These are phyloP conservation scores for Kitagawia praeruptora DNA, from an alignment of 129 eudicot genomes.

Conservation along the genomic window DNA sequence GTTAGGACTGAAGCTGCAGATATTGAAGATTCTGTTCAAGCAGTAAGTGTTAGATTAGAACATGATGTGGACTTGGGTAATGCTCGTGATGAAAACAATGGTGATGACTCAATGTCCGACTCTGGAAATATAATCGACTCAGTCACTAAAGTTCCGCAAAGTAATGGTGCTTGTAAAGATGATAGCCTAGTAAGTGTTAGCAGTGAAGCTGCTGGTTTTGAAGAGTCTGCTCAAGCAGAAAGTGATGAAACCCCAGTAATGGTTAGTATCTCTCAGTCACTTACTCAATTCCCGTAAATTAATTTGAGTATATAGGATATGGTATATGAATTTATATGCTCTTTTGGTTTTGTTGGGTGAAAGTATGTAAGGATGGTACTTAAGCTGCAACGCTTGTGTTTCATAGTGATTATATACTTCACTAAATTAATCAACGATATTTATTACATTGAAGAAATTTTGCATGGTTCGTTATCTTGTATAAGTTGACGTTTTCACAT, in stretches of 20 bases:
- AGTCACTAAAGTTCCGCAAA: constrained; percentile 9
- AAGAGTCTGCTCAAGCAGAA: constrained; percentile 22
- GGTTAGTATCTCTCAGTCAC: constrained; percentile 36
- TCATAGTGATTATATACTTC: background rate
- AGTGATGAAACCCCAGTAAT: constrained; percentile 13
- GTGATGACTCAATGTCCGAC: constrained; percentile 6
- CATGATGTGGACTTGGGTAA: constrained; percentile 14
- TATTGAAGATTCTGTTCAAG: background rate
- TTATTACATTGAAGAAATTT: background rate
- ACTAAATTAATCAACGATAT: background rate
- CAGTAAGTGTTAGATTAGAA: constrained; percentile 3
- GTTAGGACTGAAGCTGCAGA: background rate
- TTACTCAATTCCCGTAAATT: background rate
- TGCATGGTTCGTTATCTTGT: background rate
- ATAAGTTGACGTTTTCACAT: background rate
- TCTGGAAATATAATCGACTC: constrained; percentile 13
- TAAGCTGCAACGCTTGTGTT: background rate
- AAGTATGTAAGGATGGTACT: background rate
- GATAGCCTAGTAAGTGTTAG: constrained; percentile 7
- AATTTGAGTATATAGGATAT: background rate
- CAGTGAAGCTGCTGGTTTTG: background rate
- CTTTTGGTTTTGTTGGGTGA: background rate
- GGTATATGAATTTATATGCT: background rate
- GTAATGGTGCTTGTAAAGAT: constrained; percentile 10
- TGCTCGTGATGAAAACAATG: constrained; percentile 10